Evolutionary conservation across 305 asterid genomes (phyloP).

Genomic region (Plantago rigida): DNA sequence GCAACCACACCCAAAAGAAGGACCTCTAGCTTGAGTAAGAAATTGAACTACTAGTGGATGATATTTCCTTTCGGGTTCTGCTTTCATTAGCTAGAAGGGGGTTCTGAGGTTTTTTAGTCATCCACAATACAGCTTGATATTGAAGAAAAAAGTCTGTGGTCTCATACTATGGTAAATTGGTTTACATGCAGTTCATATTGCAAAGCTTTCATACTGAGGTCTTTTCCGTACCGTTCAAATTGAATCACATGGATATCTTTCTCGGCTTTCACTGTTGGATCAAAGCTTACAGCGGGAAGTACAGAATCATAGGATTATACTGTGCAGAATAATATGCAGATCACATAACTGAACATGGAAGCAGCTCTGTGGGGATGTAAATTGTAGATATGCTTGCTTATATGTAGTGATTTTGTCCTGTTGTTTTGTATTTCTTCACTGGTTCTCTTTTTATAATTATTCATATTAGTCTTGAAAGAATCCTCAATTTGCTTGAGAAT

Average conservation of each 20-base stretch:
- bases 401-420: conserved; percentile 20
- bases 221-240: conserved; percentile 18
- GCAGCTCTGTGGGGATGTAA: conserved; percentile 20
- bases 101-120: too few species aligned
- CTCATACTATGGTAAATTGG: conserved; percentile 10
- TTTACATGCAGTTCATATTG: conserved; percentile 23
- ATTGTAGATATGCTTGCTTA: conserved; percentile 33
- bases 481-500: neutral
- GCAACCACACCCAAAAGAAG: too few species aligned
- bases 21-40: too few species aligned
- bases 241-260: conserved; percentile 8
- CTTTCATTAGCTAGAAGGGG: too few species aligned
- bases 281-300: conserved; percentile 19
- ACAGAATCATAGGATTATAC: conserved; percentile 13
- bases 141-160: neutral
- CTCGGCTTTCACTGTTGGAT: conserved; percentile 6
- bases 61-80: too few species aligned
- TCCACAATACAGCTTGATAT: neutral
- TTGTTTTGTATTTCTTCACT: conserved; percentile 11
- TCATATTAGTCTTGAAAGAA: too few species aligned
- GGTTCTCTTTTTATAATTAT: neutral
- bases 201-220: conserved; percentile 13
- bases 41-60: too few species aligned
- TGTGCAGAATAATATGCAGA: conserved; percentile 20
- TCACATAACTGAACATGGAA: conserved; percentile 22